These are phyloP conservation scores for Phyllostachys edulis DNA, from an alignment of 176 grass and related monocot genomes.

Conservation along the genomic window DNA sequence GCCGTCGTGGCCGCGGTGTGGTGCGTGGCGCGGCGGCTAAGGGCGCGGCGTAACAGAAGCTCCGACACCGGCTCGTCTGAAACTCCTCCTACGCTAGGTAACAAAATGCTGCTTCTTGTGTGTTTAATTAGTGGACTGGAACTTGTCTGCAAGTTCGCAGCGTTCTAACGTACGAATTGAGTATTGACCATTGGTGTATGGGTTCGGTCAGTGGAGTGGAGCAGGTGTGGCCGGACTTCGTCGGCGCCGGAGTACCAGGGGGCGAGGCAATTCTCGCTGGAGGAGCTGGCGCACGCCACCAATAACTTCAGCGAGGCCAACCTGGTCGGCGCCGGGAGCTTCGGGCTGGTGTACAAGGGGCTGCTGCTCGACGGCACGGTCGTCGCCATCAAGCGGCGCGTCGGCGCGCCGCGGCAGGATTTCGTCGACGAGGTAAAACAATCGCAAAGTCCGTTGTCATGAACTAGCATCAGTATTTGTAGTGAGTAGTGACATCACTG, in stretches of 20 bases:
- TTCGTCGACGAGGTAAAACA: constrained; percentile 76
- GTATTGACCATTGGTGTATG: neutral
- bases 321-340: constrained; percentile 79
- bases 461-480: neutral
- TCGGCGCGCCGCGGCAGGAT: constrained; percentile 37
- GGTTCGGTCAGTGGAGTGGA: constrained; percentile 66
- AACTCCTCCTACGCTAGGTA: constrained; percentile 67
- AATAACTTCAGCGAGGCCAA: constrained; percentile 73
- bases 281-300: constrained; percentile 84
- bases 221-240: constrained; percentile 49
- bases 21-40: constrained; percentile 30
- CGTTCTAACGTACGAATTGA: neutral
- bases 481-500: neutral
- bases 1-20: constrained; percentile 36
- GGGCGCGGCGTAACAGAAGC: constrained; percentile 45
- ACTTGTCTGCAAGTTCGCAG: neutral
- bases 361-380: constrained; percentile 88
- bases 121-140: neutral
- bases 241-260: constrained; percentile 54
- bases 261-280: constrained; percentile 64
- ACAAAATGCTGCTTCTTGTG: neutral
- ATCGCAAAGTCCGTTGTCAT: neutral
- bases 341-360: constrained; percentile 83
- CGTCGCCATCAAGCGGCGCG: constrained; percentile 80
- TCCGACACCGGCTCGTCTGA: constrained; percentile 88